Conservation (phyloP, 106 monocot species). For the Vanilla planifolia region DNA sequence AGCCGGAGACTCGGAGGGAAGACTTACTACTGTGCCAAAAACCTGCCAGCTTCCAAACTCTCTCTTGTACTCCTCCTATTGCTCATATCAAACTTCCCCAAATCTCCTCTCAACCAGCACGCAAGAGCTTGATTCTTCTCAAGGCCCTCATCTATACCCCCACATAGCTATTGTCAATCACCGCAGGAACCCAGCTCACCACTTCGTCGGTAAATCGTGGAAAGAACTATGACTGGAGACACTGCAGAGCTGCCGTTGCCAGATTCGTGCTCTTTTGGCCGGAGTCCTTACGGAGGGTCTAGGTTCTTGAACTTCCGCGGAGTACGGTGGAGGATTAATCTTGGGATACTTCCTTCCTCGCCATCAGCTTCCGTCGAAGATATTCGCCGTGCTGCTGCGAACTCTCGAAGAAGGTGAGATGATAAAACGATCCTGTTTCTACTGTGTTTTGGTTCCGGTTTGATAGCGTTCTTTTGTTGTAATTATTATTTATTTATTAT, state of each 20-base stretch:
- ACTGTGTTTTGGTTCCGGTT: neutral
- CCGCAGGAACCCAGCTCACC: neutral
- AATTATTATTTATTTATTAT: too few relatives aligned
- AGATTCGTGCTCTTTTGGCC: slow-evolving; percentile 1
- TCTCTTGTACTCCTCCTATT: neutral
- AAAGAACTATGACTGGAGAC: slow-evolving; percentile 6
- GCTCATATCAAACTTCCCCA: too few relatives aligned
- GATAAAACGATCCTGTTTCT: neutral
- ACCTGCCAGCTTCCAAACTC: neutral
- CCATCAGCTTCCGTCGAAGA: slow-evolving; percentile 58
- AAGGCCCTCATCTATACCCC: neutral
- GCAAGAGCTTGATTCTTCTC: neutral
- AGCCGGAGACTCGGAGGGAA: too few relatives aligned
- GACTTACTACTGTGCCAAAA: too few relatives aligned
- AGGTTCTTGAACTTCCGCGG: slow-evolving; percentile 59
- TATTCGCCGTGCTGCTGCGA: slow-evolving; percentile 68
- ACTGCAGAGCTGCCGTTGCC: slow-evolving; percentile 9
- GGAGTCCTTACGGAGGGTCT: neutral
- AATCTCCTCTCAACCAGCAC: too few relatives aligned
- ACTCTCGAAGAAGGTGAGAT: slow-evolving; percentile 69
- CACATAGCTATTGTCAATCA: neutral
- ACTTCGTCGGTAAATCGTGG: slow-evolving; percentile 7
- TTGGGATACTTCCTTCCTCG: slow-evolving; percentile 63
- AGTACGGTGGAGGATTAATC: slow-evolving; percentile 73
- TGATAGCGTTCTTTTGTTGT: too few relatives aligned